phyloP scores from a whole-genome alignment of 1,284 basidiomycete species.

The Cutaneotrichosporon cutaneum region DNA sequence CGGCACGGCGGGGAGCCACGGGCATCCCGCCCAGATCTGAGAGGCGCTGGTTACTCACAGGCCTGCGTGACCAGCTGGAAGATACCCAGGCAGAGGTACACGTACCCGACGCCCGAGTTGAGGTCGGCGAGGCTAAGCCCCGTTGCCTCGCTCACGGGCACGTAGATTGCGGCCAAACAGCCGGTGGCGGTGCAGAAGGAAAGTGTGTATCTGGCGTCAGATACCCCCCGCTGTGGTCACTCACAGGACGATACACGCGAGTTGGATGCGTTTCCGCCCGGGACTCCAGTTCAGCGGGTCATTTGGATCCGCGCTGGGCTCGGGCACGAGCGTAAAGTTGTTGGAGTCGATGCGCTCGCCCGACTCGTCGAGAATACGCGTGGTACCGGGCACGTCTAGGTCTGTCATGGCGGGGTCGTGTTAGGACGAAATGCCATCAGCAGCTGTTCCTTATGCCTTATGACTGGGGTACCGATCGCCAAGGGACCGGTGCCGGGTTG shows the following conservation, averaged over 20 bases:
- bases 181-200: slow-evolving; percentile 17
- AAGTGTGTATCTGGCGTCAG: background rate
- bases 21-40: too few relatives aligned
- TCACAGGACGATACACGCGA: slow-evolving; percentile 27
- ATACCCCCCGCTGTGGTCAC: too few relatives aligned
- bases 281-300: slow-evolving; percentile 36
- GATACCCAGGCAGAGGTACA: slow-evolving; percentile 26
- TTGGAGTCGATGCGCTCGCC: slow-evolving; percentile 17
- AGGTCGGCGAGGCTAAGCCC: slow-evolving; percentile 32
- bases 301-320: slow-evolving; percentile 23
- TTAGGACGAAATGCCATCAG: too few relatives aligned
- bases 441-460: background rate
- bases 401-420: background rate
- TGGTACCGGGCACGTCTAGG: slow-evolving; percentile 27
- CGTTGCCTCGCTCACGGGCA: slow-evolving; percentile 23
- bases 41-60: background rate
- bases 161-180: slow-evolving; percentile 32
- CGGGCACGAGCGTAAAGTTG: slow-evolving; percentile 28
- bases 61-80: slow-evolving; percentile 29
- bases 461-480: too few relatives aligned
- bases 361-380: slow-evolving; percentile 22
- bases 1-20: too few relatives aligned
- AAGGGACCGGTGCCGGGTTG: too few relatives aligned
- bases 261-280: slow-evolving; percentile 26
- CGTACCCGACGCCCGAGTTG: slow-evolving; percentile 33